Evolutionary conservation across 805 yeast genomes (phyloP), one percentile per base, ranked within the genome.

Genomic region (Vanderwaltozyma polyspora): DNA sequence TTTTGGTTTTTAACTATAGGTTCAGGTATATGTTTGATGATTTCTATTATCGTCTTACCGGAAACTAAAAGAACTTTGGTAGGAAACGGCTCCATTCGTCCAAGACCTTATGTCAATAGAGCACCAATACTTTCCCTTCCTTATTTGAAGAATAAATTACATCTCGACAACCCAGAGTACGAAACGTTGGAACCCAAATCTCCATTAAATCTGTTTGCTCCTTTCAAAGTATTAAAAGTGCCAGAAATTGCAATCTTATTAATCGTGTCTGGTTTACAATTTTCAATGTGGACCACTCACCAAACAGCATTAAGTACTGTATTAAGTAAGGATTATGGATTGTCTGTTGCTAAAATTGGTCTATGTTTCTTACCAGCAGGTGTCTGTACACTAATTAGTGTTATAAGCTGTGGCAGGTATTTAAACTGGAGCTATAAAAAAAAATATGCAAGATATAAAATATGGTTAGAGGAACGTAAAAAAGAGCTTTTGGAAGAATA

Each of bases 341-440:
- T 74, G 39, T 43, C 67, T 1, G 68, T 76, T 1, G 58, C 72
- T 29, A 64, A 72, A 30, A 72, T 82, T 26, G 94, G 94, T 3
- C 56, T 74, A 13, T 73, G 84, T 36, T 85, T 76, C 48, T 62
- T 85, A 28, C 80, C 94, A 3, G 74, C 79, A 15, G 95, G 95
- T 12, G 44, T 72, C 0, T 79, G 79, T 9, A 72, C 83, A 4
- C 52, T 81, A 12, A 26, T 64, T 0, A 84, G 89, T 17, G 71
- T 87, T 0, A 40, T 83, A 0, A 24, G 51, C 0, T 57, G 75
- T 3, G 94, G 94, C 1, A 60, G 64, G 41, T 28, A 72, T 4
- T 49, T 81, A 44, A 77, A 81, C 46, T 54, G 57, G 52, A 53
- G 54, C 31, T 66, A 64, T 43, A 40, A 47, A 27, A 38, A 40